These are phyloP conservation scores for Populus ilicifolia DNA, from an alignment of 345 rosid species.

Conservation along the genomic window DNA sequence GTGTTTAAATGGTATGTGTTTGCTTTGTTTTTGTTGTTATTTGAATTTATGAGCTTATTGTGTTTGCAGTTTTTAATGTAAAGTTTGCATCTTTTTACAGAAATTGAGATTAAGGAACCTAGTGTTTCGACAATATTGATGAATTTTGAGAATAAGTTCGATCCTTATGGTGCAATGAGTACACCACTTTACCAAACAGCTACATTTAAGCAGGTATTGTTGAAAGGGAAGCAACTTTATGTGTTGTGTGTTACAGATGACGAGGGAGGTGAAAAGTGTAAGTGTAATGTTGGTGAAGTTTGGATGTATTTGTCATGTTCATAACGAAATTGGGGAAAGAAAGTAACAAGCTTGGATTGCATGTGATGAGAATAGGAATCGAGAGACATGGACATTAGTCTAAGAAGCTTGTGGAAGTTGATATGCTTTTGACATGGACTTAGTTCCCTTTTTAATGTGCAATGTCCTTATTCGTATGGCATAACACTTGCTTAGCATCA, in stretches of 20 bases:
- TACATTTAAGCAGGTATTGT: slow-evolving; percentile 80
- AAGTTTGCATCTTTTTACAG: slow-evolving; percentile 23
- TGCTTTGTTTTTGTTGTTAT: not conserved
- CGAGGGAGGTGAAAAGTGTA: not conserved
- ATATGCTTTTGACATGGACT: not conserved
- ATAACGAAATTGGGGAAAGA: not conserved
- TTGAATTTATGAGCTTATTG: not conserved
- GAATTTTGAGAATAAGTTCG: slow-evolving; percentile 65
- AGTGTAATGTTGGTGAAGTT: not conserved
- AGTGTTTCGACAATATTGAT: slow-evolving; percentile 66
- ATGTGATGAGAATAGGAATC: not conserved
- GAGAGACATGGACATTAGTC: not conserved
- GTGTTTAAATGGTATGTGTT: slow-evolving; percentile 36
- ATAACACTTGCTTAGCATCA: not conserved
- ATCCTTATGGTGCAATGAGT: slow-evolving; percentile 80
- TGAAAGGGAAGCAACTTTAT: not conserved
- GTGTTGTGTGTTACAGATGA: not conserved
- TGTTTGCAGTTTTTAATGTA: not conserved
- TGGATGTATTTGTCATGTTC: not conserved
- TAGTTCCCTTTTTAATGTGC: not conserved
- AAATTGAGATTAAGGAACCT: slow-evolving; percentile 45
- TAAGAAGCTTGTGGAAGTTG: not conserved
- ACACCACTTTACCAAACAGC: slow-evolving; percentile 91
- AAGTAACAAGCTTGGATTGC: not conserved
- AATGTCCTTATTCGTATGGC: not conserved